Percentiles rank a stretch among this genome's conserved stretches.
phyloP scores from a whole-genome alignment of 768 basidiomycete genomes.

The Phylloporus sp. region DNA sequence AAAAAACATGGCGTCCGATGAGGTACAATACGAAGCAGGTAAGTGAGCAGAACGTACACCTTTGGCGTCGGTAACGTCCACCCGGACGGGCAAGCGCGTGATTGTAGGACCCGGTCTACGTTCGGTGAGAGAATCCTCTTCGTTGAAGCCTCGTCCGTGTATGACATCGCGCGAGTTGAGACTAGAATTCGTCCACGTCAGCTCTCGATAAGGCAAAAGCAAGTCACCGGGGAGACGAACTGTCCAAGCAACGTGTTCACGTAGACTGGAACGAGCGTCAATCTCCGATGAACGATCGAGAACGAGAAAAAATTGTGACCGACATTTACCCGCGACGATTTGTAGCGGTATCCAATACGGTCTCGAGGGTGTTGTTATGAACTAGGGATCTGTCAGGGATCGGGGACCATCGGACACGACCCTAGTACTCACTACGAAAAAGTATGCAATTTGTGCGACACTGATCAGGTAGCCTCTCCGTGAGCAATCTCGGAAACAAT shows the following conservation, averaged over 20 bases:
- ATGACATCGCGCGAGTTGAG: conserved; percentile 22
- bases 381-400: conserved; percentile 12
- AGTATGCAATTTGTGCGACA: conserved; percentile 13
- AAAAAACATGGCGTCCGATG: background rate
- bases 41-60: background rate
- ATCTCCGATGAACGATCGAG: background rate
- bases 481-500: background rate
- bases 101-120: background rate
- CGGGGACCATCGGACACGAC: background rate
- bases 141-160: conserved; percentile 20
- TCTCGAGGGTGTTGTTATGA: conserved; percentile 19
- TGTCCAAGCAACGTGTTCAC: conserved; percentile 25
- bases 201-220: background rate
- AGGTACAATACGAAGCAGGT: background rate
- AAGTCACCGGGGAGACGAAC: conserved; percentile 10
- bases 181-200: conserved; percentile 13
- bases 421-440: conserved; percentile 18
- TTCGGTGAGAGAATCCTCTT: conserved; percentile 17
- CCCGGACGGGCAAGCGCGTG: conserved; percentile 7
- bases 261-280: conserved; percentile 19
- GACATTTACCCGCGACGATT: conserved; percentile 25
- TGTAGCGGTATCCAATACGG: conserved; percentile 26
- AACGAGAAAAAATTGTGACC: background rate
- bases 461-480: conserved; percentile 3
- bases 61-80: conserved; percentile 13